phyloP scores from a whole-genome alignment of 345 rosid genomes.

The Moringa oleifera region DNA sequence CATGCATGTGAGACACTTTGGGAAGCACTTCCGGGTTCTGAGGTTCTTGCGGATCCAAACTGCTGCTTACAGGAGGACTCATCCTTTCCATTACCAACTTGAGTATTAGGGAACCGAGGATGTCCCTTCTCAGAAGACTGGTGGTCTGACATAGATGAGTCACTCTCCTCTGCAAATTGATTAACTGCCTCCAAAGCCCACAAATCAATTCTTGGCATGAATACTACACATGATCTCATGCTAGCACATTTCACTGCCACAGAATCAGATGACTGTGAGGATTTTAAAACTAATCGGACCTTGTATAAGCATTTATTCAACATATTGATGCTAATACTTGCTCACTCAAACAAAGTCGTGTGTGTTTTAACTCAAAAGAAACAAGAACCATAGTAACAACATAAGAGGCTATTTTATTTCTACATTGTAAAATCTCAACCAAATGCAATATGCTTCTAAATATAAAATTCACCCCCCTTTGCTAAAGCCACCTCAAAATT shows the following conservation, averaged over 20 bases:
- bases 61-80: constrained; percentile 20
- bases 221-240: constrained; percentile 52
- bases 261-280: constrained; percentile 21
- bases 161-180: constrained; percentile 22
- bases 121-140: constrained; percentile 24
- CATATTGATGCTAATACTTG: too few species aligned
- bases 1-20: constrained; percentile 60
- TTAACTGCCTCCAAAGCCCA: constrained; percentile 69
- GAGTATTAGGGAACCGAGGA: constrained; percentile 19
- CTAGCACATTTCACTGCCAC: constrained; percentile 85
- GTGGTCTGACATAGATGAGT: constrained; percentile 19
- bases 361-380: too few species aligned
- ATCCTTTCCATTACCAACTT: constrained; percentile 11
- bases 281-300: neutral
- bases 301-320: too few species aligned
- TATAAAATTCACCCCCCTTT: too few species aligned
- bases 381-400: neutral
- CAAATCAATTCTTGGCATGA: constrained; percentile 92
- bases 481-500: too few species aligned
- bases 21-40: constrained; percentile 18
- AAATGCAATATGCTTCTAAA: too few species aligned
- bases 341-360: too few species aligned
- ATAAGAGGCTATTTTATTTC: too few species aligned
- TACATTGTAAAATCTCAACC: too few species aligned
- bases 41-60: constrained; percentile 24